Evolutionary conservation across 768 basidiomycete genomes (phyloP).

Genomic region (Macrolepiota dolichaula): DNA sequence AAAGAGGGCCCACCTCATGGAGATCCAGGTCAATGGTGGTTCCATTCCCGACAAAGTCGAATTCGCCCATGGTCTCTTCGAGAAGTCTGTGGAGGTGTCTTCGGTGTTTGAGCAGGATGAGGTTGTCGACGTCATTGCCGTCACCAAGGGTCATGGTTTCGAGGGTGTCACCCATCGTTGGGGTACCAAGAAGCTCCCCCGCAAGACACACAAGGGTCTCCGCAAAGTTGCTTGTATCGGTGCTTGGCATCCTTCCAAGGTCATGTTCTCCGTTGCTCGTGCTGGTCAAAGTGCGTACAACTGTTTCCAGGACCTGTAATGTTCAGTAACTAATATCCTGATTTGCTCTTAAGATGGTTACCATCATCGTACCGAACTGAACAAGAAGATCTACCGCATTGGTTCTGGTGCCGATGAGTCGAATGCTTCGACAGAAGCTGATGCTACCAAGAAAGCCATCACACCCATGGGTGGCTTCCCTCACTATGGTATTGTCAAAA

Average conservation of each 20-base stretch:
- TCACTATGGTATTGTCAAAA: constrained; percentile 98
- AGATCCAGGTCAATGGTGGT: constrained; percentile 99
- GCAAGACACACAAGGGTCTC: constrained; percentile 99
- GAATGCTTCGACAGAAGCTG: constrained; percentile 92
- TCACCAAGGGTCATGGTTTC: constrained; percentile 99
- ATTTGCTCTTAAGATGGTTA: constrained; percentile 66
- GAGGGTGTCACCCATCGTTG: constrained; percentile 99
- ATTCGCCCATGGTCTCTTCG: constrained; percentile 90
- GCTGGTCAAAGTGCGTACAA: constrained; percentile 91
- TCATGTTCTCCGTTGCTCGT: constrained; percentile 99
- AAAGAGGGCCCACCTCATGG: constrained; percentile 99
- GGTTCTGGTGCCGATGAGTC: constrained; percentile 72
- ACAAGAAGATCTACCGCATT: constrained; percentile 99
- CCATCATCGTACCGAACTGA: constrained; percentile 95
- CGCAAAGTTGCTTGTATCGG: constrained; percentile 99
- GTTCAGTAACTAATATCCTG: constrained; percentile 6
- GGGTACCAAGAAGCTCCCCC: constrained; percentile 98
- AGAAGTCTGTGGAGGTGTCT: constrained; percentile 88
- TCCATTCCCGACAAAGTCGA: constrained; percentile 96
- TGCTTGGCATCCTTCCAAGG: constrained; percentile 98
- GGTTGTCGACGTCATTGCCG: constrained; percentile 93
- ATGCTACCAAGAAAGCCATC: constrained; percentile 90
- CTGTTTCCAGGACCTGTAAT: neutral
- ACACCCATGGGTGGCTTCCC: constrained; percentile 99
- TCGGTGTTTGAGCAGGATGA: constrained; percentile 96